Evolutionary conservation across 1,139 yeast genomes (phyloP), one percentile per base, ranked within the genome.

Genomic region (Pneumocystis jirovecii): DNA sequence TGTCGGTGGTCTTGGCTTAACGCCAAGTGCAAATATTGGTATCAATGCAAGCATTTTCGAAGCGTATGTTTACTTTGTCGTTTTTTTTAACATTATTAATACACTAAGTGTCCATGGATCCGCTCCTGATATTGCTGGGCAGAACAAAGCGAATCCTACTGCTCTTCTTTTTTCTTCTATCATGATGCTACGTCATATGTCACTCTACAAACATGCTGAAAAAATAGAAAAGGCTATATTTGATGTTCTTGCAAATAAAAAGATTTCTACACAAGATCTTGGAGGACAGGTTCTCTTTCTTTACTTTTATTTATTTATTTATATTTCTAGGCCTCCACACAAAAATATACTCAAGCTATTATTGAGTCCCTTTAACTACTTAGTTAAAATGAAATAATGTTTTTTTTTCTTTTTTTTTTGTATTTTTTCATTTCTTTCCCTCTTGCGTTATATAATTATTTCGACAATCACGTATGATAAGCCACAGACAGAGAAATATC

Each of bases 111-210:
- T 93, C 75, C 97, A 93, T 79, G 97, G 98, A 77, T 89, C 97
- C 68, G 95, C 93, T 70, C 95, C 95, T 71, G 95, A 87, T 77
- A 87, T 87, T 74, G 93, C 93, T 68, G 95, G 95, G 74, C 86
- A 87, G 79, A 89, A 96, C 76, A 84, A 88, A 77, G 98, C 98
- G 71, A 93, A 93, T 85, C 98, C 98, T 80, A 93, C 97, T 70
- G 98, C 98, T 69, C 80, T 93, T 76, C 82, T 93, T 76, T 83
- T 93, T 76, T 89, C 97, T 64, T 91, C 97, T 65, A 90, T 90
- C 75, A 91, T 93, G 97, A 91, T 93, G 97, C 86, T 93, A 83
- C 88, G 96, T 82, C 97, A 93, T 82, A 90, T 93, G 97, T 86
- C 89, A 66, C 83, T 93, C 78, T 81, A 83, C 76, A 80, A 81